Percentiles rank a stretch among this genome's conserved stretches.
These are phyloP conservation scores for Anacardium occidentale DNA, from an alignment of 345 rosid species.

Conservation along the genomic window DNA sequence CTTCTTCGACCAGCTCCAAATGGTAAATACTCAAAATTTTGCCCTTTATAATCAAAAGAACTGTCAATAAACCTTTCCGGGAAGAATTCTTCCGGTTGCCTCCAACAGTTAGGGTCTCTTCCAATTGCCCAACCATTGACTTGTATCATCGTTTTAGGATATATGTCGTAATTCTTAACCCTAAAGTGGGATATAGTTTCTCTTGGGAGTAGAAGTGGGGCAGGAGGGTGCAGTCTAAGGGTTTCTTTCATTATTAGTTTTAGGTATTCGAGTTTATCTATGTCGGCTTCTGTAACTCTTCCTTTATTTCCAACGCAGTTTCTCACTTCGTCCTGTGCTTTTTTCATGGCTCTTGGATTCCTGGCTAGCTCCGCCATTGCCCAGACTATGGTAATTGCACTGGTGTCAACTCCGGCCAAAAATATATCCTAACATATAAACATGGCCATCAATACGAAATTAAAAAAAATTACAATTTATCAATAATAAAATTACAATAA, in stretches of 20 bases:
- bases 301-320: conserved; percentile 32
- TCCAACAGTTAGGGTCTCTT: conserved; percentile 45
- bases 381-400: conserved; percentile 38
- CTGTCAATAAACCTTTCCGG: conserved; percentile 46
- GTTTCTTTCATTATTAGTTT: conserved; percentile 51
- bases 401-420: conserved; percentile 52
- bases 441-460: not conserved
- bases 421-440: conserved; percentile 40
- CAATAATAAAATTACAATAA: too few relatives aligned
- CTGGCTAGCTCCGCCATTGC: too few relatives aligned
- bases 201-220: conserved; percentile 44
- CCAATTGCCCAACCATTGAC: conserved; percentile 51
- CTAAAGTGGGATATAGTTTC: conserved; percentile 33
- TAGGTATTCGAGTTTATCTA: conserved; percentile 36
- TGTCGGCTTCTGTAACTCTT: conserved; percentile 33
- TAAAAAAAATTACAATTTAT: not conserved
- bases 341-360: conserved; percentile 51
- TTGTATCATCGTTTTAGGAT: conserved; percentile 34
- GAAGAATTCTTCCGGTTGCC: conserved; percentile 35
- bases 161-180: conserved; percentile 40
- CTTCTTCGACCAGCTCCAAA: conserved; percentile 57
- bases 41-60: conserved; percentile 39
- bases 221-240: conserved; percentile 55
- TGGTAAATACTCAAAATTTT: too few relatives aligned
- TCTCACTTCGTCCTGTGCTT: conserved; percentile 58